Evolutionary conservation across 768 basidiomycete species (phyloP), one percentile per base, ranked within the genome.

Genomic region (Boletus pseudopeckii): DNA sequence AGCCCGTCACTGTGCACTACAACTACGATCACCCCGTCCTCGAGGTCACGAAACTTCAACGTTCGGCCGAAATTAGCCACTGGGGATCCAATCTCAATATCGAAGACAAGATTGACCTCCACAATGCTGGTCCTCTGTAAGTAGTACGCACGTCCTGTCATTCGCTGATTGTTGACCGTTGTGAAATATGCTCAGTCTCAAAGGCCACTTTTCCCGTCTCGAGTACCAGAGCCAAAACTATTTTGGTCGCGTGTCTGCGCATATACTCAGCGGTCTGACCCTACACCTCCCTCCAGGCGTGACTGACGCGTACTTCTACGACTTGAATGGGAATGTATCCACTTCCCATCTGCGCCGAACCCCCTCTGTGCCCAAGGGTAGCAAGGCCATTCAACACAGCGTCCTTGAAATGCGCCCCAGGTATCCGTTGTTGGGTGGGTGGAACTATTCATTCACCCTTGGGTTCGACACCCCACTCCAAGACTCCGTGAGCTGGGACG

Each of bases 41-140:
- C 22, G 84, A 92, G 58, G 74, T 98, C 48, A 78, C 75, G 32
- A 84, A 77, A 40, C 80, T 97, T 32, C 79, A 82, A 55, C 85
- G 97, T 45, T 64, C 79, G 0, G 92, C 86, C 2, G 96, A 99
- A 73, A 85, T 99, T 58, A 96, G 93, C 59, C 96, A 98, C 67
- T 98, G 96, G 97, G 95, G 96, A 33, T 83, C 85, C 39, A 97
- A 97, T 70, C 68, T 99, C 36, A 97, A 98, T 65, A 87, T 95
- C 30, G 84, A 98, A 69, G 94, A 99, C 72, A 81, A 90, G 33
- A 83, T 97, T 55, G 67, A 80, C 53, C 74, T 99, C n/a, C 80
- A 81, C 69, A 99, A 99, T 65, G 88, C 85, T 54, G 97, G 96
- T 5, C 93, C 97, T 13, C 72, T 73, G 96, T 98, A 65, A 72